Evolutionary conservation across 1,284 basidiomycete species (phyloP).

Genomic region (Puccinia sorghi): DNA sequence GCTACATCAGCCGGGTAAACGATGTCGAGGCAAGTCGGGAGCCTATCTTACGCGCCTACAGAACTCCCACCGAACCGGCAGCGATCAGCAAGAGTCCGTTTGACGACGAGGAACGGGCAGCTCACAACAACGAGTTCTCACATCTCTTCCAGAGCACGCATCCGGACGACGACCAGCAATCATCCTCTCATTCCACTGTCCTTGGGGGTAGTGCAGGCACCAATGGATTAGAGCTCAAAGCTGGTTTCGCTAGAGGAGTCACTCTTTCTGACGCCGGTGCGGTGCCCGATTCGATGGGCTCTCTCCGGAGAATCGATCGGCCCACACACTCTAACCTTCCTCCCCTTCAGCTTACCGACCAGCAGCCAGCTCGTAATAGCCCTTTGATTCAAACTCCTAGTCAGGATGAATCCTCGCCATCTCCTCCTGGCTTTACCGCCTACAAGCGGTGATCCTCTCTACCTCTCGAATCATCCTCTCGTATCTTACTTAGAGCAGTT

Average conservation of each 20-base stretch:
- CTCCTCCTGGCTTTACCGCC: background rate
- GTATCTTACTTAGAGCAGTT: too few species aligned
- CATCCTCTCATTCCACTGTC: conserved; percentile 28
- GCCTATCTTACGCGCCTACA: background rate
- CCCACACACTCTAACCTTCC: conserved; percentile 14
- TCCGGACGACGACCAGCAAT: conserved; percentile 28
- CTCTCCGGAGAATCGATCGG: conserved; percentile 18
- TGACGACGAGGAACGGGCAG: background rate
- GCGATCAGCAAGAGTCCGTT: conserved; percentile 18
- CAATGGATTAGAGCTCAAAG: conserved; percentile 20
- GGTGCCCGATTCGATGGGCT: conserved; percentile 30
- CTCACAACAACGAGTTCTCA: conserved; percentile 18
- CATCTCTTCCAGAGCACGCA: conserved; percentile 22
- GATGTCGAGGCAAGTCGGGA: background rate
- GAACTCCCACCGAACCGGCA: background rate
- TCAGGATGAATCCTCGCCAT: background rate
- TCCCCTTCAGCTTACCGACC: background rate
- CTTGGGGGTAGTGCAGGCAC: background rate
- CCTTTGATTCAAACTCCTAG: background rate
- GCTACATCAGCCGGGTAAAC: conserved; percentile 4
- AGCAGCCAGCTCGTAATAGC: background rate
- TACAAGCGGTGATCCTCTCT: background rate
- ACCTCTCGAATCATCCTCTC: too few species aligned
- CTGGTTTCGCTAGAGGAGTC: conserved; percentile 25
- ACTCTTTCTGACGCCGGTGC: conserved; percentile 28